These are phyloP conservation scores for Dendryphion nanum DNA, from an alignment of 2,329 filamentous ascomycete genomes.

Conservation along the genomic window DNA sequence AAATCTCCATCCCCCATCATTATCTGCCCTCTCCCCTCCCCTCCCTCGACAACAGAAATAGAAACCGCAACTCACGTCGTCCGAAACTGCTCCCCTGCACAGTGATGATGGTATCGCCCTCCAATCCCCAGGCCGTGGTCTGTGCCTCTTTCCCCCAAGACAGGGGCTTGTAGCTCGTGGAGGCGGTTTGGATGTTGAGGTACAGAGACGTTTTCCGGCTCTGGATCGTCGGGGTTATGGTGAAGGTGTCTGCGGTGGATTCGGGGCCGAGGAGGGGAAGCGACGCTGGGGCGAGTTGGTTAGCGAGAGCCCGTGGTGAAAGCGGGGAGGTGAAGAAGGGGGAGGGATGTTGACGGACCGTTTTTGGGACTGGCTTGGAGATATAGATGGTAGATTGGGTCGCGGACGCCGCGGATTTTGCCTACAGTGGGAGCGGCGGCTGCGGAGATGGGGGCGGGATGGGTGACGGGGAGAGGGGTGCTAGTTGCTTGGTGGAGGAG, in stretches of 20 bases:
- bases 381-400: constrained; percentile 55
- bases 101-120: constrained; percentile 51
- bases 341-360: constrained; percentile 17
- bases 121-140: constrained; percentile 53
- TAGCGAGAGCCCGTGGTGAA: background rate
- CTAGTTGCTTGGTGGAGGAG: too few species aligned
- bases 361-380: constrained; percentile 49
- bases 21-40: background rate
- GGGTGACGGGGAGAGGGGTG: too few species aligned
- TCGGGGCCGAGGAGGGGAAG: constrained; percentile 55
- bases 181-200: constrained; percentile 48
- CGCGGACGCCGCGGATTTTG: constrained; percentile 51
- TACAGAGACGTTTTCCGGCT: constrained; percentile 49
- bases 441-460: background rate
- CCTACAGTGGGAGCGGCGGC: constrained; percentile 43
- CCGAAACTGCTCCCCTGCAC: constrained; percentile 45
- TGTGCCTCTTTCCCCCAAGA: constrained; percentile 43
- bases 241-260: constrained; percentile 49
- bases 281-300: constrained; percentile 22
- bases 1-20: constrained; percentile 9
- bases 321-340: background rate
- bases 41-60: background rate
- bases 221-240: constrained; percentile 51
- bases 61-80: constrained; percentile 30
- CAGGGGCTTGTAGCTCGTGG: constrained; percentile 54